phyloP scores from a whole-genome alignment of 768 basidiomycete genomes.

The Boletus vermiculosoides region DNA sequence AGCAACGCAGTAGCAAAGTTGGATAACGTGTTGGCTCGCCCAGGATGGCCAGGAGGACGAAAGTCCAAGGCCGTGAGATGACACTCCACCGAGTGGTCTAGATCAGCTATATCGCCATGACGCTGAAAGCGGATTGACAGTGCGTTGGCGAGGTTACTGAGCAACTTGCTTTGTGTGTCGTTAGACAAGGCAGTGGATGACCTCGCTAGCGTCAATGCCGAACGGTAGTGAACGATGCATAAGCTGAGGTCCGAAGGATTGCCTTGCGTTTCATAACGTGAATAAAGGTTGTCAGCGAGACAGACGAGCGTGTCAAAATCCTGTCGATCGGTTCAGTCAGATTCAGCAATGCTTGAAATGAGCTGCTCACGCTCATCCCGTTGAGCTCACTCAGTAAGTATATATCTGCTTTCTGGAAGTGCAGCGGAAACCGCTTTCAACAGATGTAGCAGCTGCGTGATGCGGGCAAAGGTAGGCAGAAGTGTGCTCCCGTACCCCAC shows the following conservation, averaged over 20 bases:
- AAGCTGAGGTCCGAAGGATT: slow-evolving; percentile 25
- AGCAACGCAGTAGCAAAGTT: slow-evolving; percentile 31
- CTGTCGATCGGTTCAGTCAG: slow-evolving; percentile 9
- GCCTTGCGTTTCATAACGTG: slow-evolving; percentile 22
- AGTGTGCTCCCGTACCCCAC: slow-evolving; percentile 2
- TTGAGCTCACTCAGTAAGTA: neutral
- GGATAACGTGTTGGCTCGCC: slow-evolving; percentile 23
- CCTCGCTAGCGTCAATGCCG: slow-evolving; percentile 24
- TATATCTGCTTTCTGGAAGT: neutral
- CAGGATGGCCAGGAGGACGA: slow-evolving; percentile 26
- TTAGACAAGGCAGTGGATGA: slow-evolving; percentile 16
- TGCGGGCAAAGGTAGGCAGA: slow-evolving; percentile 2
- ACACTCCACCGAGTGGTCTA: slow-evolving; percentile 30
- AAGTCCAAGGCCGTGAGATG: slow-evolving; percentile 28
- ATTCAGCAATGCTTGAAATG: neutral
- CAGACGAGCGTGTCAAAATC: slow-evolving; percentile 24
- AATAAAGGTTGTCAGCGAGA: slow-evolving; percentile 26
- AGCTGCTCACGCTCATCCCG: slow-evolving; percentile 20
- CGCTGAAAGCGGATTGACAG: slow-evolving; percentile 28
- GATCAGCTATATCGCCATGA: slow-evolving; percentile 26
- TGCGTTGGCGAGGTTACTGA: slow-evolving; percentile 30
- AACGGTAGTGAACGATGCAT: slow-evolving; percentile 28
- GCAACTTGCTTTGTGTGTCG: slow-evolving; percentile 25
- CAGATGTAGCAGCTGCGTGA: neutral
- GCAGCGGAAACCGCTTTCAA: neutral